Conservation (phyloP, 2,329 filamentous ascomycete species). For the Ascochyta viciae-villosae region DNA sequence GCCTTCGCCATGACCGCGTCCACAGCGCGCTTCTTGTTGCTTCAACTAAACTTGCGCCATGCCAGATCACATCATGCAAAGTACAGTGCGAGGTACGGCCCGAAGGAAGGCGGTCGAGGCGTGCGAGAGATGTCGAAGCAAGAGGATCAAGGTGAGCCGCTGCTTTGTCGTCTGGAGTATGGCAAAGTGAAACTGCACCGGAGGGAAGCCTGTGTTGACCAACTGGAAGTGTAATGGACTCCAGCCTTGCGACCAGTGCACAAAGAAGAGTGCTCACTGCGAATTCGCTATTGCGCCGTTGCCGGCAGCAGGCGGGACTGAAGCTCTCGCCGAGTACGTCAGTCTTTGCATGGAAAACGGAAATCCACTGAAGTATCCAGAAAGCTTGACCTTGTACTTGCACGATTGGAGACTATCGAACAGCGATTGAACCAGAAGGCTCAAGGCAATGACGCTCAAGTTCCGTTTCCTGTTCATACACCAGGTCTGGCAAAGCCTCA, state of each 20-base stretch:
- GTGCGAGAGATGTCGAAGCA: neutral
- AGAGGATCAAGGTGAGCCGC: slow-evolving; percentile 1
- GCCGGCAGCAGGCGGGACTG: neutral
- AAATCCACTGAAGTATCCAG: neutral
- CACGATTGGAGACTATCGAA: slow-evolving; percentile 1
- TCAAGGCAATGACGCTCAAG: neutral
- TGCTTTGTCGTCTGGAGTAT: neutral
- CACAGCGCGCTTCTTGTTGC: neutral
- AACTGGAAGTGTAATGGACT: neutral
- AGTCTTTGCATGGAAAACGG: neutral
- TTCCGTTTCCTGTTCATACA: neutral
- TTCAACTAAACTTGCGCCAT: neutral
- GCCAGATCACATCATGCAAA: neutral
- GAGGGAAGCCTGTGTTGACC: neutral
- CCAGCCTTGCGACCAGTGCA: neutral
- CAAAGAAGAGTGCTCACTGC: neutral
- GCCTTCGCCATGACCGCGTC: neutral
- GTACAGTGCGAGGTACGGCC: neutral
- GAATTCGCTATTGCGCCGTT: neutral
- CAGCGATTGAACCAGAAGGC: neutral
- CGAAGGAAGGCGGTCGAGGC: slow-evolving; percentile 1
- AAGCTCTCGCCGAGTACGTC: neutral
- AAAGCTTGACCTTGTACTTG: neutral
- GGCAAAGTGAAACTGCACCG: neutral
- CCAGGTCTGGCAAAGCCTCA: neutral